Evolutionary conservation across 305 asterid species (phyloP).

Genomic region (Fraxinus paxiana): DNA sequence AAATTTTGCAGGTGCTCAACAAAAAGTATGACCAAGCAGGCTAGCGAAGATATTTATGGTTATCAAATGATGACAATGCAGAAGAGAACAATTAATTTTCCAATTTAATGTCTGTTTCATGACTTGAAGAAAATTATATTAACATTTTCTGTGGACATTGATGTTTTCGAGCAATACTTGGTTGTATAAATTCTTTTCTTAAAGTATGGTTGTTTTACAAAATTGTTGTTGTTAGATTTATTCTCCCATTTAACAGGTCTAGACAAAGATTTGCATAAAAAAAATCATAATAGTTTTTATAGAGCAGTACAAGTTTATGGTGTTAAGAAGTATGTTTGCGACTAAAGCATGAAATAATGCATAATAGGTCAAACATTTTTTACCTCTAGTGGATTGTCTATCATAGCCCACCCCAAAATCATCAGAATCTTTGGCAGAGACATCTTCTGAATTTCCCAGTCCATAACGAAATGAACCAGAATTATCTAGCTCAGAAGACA

Average conservation of each 20-base stretch:
- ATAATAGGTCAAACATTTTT: slow-evolving; percentile 10
- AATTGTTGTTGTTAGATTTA: neutral
- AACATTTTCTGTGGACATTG: neutral
- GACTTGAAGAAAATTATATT: neutral
- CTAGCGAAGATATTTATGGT: neutral
- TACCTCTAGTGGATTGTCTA: slow-evolving; percentile 78
- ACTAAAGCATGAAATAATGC: slow-evolving; percentile 3
- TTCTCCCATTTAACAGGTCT: slow-evolving; percentile 7
- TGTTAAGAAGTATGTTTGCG: neutral
- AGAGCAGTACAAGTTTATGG: neutral
- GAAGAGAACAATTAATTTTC: neutral
- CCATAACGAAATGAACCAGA: slow-evolving; percentile 67
- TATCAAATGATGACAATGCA: neutral
- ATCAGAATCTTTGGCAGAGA: slow-evolving; percentile 57
- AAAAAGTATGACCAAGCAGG: neutral
- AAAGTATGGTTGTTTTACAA: neutral
- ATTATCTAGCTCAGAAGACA: slow-evolving; percentile 53
- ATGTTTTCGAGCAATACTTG: neutral
- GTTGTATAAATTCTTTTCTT: neutral
- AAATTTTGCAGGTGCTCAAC: neutral
- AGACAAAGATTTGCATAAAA: neutral
- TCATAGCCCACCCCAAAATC: slow-evolving; percentile 62
- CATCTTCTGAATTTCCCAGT: slow-evolving; percentile 53
- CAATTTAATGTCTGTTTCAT: neutral
- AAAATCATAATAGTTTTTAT: neutral